A percentile compares a stretch with the other conserved stretches of the same genome.
Conservation (phyloP, 2,329 filamentous ascomycete genomes). For the Cercospora beticola region DNA sequence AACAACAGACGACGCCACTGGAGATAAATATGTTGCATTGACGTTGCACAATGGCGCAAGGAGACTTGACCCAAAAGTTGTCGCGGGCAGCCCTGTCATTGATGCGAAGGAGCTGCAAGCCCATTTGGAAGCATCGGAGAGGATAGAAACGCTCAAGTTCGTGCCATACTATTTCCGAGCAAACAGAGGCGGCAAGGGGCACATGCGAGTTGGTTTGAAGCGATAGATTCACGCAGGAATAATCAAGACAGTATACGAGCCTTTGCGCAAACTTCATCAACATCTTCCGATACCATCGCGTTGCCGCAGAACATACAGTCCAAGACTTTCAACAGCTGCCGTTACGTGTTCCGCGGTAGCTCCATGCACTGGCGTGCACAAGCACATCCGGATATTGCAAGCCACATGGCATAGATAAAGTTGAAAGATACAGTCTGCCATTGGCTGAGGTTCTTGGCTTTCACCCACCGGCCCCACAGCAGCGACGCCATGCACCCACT, state of each 20-base stretch:
- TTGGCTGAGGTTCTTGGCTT: neutral
- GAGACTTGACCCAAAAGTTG: neutral
- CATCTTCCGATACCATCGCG: neutral
- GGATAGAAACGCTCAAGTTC: conserved; percentile 45
- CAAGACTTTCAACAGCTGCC: neutral
- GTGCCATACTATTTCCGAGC: conserved; percentile 58
- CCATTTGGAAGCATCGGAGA: neutral
- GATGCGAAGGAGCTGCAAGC: neutral
- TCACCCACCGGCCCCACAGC: neutral
- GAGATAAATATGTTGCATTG: conserved; percentile 36
- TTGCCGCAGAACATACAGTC: neutral
- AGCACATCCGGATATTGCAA: neutral
- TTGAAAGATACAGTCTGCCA: neutral
- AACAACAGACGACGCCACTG: conserved; percentile 25
- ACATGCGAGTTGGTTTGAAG: conserved; percentile 51
- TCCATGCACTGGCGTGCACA: neutral
- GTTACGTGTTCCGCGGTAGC: neutral
- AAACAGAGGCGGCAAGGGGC: conserved; percentile 55
- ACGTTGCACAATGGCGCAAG: conserved; percentile 29
- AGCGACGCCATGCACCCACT: neutral
- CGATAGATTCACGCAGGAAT: neutral
- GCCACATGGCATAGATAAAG: neutral
- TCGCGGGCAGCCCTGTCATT: conserved; percentile 1
- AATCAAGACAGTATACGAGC: neutral
- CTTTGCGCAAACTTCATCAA: neutral